These are phyloP conservation scores for Hirschfeldia incana DNA, from an alignment of 345 rosid genomes.

Conservation along the genomic window DNA sequence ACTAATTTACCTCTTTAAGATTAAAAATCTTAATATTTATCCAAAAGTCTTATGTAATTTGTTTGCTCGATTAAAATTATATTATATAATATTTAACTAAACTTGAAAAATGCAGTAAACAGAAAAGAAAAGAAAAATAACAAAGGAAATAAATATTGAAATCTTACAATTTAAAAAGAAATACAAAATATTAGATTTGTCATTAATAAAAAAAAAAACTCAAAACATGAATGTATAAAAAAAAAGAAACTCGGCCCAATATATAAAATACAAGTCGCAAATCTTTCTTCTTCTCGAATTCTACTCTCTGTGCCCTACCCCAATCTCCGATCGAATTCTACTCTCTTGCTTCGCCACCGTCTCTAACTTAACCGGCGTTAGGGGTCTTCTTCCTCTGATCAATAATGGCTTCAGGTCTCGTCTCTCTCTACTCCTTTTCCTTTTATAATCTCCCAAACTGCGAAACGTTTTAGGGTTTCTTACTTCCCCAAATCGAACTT, in stretches of 20 bases:
- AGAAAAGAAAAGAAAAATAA: no score
- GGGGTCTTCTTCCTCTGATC: neutral
- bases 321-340: neutral
- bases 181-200: neutral
- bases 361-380: neutral
- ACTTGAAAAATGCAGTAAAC: no score
- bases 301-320: neutral
- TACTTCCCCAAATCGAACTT: neutral
- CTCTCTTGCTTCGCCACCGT: neutral
- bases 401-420: neutral
- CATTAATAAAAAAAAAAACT: neutral
- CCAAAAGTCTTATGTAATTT: neutral
- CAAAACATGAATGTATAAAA: neutral
- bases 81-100: no score
- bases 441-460: neutral
- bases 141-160: neutral
- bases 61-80: neutral
- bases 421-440: neutral
- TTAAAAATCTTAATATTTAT: neutral
- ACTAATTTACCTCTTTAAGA: neutral
- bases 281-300: neutral
- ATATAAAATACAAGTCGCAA: neutral
- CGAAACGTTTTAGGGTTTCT: neutral
- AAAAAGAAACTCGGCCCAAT: neutral
- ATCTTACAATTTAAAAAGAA: no score